Evolutionary conservation across 179 eudicot species (phyloP).

Genomic region (Drosera spatulata): DNA sequence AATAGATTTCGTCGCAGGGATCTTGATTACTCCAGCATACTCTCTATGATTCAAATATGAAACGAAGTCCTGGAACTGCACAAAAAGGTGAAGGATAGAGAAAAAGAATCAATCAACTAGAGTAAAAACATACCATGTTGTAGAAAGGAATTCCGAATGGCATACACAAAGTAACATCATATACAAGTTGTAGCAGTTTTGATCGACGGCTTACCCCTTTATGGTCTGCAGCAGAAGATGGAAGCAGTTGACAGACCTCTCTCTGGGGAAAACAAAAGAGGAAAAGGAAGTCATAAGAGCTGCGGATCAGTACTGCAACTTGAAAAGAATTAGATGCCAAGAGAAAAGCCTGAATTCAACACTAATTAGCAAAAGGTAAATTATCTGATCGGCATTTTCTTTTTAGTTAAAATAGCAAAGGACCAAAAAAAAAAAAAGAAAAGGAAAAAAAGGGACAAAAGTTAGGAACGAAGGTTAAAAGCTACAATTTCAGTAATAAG

Average conservation of each 20-base stretch:
- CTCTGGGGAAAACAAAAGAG: slow-evolving; percentile 31
- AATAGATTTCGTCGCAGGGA: slow-evolving; percentile 51
- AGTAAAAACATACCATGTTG: background rate
- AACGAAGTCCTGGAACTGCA: slow-evolving; percentile 83
- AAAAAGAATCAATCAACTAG: background rate
- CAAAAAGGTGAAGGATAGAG: slow-evolving; percentile 1
- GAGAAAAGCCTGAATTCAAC: background rate
- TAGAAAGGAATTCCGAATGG: background rate
- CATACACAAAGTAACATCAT: background rate
- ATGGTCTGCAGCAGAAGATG: slow-evolving; percentile 65
- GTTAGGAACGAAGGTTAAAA: background rate
- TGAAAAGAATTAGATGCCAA: background rate
- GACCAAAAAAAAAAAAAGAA: no score
- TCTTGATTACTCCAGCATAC: slow-evolving; percentile 93
- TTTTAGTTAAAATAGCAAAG: background rate
- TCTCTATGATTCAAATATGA: slow-evolving; percentile 93
- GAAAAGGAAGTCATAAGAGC: background rate
- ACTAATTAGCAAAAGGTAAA: background rate
- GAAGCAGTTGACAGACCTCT: slow-evolving; percentile 85
- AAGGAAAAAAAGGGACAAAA: no score
- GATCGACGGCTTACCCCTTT: slow-evolving; percentile 77
- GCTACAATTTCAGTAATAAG: background rate
- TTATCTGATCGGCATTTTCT: background rate
- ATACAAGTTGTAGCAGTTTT: background rate
- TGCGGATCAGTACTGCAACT: background rate